Conservation (phyloP, 805 yeast species). For the Tetrapisispora iriomotensis region DNA sequence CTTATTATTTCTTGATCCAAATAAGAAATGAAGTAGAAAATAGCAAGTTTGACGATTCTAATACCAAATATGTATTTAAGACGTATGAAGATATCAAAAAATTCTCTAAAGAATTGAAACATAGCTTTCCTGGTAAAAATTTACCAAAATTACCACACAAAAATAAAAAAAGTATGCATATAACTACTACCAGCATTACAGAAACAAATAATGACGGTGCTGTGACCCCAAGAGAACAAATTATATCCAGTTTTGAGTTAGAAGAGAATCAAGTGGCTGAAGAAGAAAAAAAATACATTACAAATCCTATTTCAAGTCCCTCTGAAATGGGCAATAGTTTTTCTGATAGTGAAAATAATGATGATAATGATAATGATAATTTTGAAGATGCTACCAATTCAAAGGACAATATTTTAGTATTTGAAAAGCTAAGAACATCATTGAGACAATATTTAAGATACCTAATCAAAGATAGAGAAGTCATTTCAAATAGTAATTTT, state of each 20-base stretch:
- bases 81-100: conserved; percentile 59
- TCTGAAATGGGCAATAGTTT: neutral
- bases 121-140: conserved; percentile 58
- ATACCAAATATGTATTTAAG: conserved; percentile 41
- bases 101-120: conserved; percentile 43
- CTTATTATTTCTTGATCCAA: conserved; percentile 39
- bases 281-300: neutral
- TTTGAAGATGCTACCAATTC: conserved; percentile 20
- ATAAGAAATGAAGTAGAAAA: conserved; percentile 30
- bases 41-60: conserved; percentile 3
- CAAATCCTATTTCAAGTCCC: neutral
- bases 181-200: neutral
- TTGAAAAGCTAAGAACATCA: conserved; percentile 72
- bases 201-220: neutral
- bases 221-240: conserved; percentile 19
- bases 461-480: conserved; percentile 43
- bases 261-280: neutral
- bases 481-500: conserved; percentile 44
- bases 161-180: conserved; percentile 24
- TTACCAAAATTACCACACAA: conserved; percentile 52
- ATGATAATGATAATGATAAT: conserved; percentile 6
- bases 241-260: conserved; percentile 11
- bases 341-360: neutral
- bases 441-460: conserved; percentile 61
- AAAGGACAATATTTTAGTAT: conserved; percentile 33